Base-by-base conservation (phyloP, 2,329 filamentous ascomycete species). In the Colletotrichum orchidophilum region DNA sequence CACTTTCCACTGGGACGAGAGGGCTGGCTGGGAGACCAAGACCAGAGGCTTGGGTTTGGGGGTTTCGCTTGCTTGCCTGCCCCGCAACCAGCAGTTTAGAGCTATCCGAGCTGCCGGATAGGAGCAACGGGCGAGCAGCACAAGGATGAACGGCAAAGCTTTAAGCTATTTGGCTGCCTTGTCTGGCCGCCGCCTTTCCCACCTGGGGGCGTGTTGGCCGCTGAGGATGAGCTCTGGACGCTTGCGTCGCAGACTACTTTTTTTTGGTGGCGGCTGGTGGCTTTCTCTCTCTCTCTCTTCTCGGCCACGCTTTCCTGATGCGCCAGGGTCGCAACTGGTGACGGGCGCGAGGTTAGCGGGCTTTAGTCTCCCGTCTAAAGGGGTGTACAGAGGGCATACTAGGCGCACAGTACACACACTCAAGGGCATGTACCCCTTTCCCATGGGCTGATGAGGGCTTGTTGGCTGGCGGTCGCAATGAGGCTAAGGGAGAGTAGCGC, bases 341-440 rank as follows among this genome's bases (percentile, higher is more conserved):
- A 53, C 39, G 63, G 68, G 68, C 42, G 63, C 68, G 63, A 13
- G 21, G 58, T 42, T 71, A 71, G 31, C 29, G 27, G 15, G 24
- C 8, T 21, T 53, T 29, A 26, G 58, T 24, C 11, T 24, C 39
- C 60, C 24, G 21, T 13, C 62, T 42, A 26, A 60, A 57, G 9
- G 26, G 31, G 63, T 18, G 63, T 54, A 26, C 13, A 53, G 50
- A 53, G 50, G 35, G 50, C 39, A 46, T 46, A 18, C 39, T 46
- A 35, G 18, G 63, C 55, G 52, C 68, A 71, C 68, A 71, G 68
- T 71, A 71, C 58, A 61, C 68, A 62, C 63, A 71, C 57, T 68
- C 59, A 15, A 26, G 42, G 39, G 13, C n/a, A 70, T 52, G 67
- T 70, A 70, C 50, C 49, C 24, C 31, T 12, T 8, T 21, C 7